These are phyloP conservation scores for Nicotiana knightiana DNA, from an alignment of 257 asterid species.

Conservation along the genomic window DNA sequence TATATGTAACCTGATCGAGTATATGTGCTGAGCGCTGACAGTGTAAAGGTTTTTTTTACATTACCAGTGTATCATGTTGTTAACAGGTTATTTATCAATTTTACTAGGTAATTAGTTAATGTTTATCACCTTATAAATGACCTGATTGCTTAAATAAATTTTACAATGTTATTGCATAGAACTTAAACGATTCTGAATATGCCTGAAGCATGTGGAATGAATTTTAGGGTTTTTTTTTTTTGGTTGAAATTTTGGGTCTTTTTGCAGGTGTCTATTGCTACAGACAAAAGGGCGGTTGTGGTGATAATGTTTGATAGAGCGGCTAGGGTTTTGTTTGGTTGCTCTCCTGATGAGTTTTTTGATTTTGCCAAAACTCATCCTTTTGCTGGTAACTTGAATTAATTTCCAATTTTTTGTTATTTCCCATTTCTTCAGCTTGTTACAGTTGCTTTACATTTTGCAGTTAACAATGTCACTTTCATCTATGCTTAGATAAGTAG, in stretches of 20 bases:
- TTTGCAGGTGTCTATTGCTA: conserved; percentile 76
- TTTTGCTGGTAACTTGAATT: conserved; percentile 42
- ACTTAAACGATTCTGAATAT: too few relatives aligned
- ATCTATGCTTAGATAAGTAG: not conserved
- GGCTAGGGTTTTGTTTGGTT: conserved; percentile 78
- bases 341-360: conserved; percentile 83
- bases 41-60: too few relatives aligned
- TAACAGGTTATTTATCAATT: too few relatives aligned
- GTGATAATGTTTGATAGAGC: conserved; percentile 89
- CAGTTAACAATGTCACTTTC: not conserved
- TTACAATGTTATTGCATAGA: too few relatives aligned
- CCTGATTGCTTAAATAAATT: too few relatives aligned
- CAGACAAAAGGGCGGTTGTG: conserved; percentile 56
- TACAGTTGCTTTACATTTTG: not conserved
- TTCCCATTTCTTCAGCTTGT: not conserved
- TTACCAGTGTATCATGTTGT: too few relatives aligned
- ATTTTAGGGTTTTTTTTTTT: not conserved
- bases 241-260: not conserved
- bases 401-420: not conserved
- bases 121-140: too few relatives aligned
- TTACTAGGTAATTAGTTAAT: too few relatives aligned
- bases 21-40: not conserved
- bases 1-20: not conserved
- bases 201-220: not conserved
- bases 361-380: conserved; percentile 72